phyloP scores from a whole-genome alignment of 257 asterid genomes.

The Nicotiana tomentosiformis region DNA sequence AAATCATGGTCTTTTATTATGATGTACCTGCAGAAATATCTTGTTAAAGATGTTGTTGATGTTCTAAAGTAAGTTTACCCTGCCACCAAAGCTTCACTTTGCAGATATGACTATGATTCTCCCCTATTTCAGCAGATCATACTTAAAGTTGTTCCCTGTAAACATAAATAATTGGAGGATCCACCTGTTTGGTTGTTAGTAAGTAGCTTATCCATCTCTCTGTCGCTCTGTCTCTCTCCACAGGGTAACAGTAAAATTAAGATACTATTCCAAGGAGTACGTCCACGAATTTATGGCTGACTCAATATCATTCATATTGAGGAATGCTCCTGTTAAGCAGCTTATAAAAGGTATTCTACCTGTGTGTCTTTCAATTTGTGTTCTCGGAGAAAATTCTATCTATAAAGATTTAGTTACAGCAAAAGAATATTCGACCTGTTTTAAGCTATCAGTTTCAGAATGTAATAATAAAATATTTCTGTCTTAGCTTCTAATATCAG shows the following conservation, averaged over 20 bases:
- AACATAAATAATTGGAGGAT: background rate
- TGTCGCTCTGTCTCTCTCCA: conserved; percentile 6
- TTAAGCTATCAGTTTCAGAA: conserved; percentile 1
- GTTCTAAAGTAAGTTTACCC: conserved; percentile 52
- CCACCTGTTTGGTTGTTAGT: background rate
- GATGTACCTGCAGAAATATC: conserved; percentile 82
- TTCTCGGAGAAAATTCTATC: conserved; percentile 1
- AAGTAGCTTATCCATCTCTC: background rate
- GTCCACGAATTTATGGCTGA: conserved; percentile 82
- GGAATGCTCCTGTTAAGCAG: conserved; percentile 58
- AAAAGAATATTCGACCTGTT: background rate
- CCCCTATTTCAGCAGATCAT: conserved; percentile 4
- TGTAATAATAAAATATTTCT: background rate
- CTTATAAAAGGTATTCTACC: conserved; percentile 55
- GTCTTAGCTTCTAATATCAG: background rate
- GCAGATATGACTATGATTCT: conserved; percentile 2
- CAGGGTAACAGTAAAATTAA: conserved; percentile 60
- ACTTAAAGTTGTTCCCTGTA: conserved; percentile 2
- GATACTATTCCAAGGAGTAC: conserved; percentile 73
- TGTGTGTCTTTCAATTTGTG: background rate
- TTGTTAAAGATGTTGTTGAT: conserved; percentile 44
- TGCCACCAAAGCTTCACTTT: background rate
- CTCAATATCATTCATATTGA: conserved; percentile 69
- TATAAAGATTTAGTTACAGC: background rate
- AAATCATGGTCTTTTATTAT: conserved; percentile 74